Base-by-base conservation (phyloP, 225 moss, liverwort and hornwort species). In the Thuidium tamariscinum region DNA sequence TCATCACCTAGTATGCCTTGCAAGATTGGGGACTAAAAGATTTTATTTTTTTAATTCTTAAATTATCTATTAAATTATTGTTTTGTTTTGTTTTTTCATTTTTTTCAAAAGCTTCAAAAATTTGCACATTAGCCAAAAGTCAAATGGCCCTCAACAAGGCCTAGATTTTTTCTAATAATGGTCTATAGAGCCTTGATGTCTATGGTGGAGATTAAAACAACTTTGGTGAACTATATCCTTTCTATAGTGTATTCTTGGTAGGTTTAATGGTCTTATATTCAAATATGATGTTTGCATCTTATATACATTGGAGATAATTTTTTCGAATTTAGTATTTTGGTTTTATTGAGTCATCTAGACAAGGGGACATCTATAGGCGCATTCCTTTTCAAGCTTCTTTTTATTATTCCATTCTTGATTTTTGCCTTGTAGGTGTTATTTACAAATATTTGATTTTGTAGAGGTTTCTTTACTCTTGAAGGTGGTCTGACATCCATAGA, bases 361-460 rank as follows among this genome's bases (percentile, higher is more conserved):
- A 34, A 5, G 9, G 9, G 26, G 16, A 71, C 8, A 2, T 44
- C 29, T 4, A 71, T 29, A 3, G 12, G 16, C 16, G 29, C 3
- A 0, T 41, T 26, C 1, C 0, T 69, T 69, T 68, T 16, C 9
- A 29, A 27, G 5, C 4, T 44, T 42, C 0, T 30, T 30, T 15
- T 46, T 11, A 3, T 72, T 46, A 5, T 73, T 48, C 9, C 1
- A 12, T 1, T 1, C 12, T 48, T 48, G 19, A 48, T 73, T 7
- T 48, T n/a, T 18, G 19, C 7, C 20, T 48, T 11, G 6, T 18
- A 4, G 10, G 6, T 46, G 17, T 3, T 10, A 19, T 12, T 21
- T 34, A 34, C 7, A 34, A 51, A 34, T 46, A 14, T 44, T n/a
- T 1, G 4, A 10, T 64, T 21, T 70, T 42, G 26, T 54, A 4